Conservation (phyloP, 441 rosid species). For the Syzygium syzygioides region DNA sequence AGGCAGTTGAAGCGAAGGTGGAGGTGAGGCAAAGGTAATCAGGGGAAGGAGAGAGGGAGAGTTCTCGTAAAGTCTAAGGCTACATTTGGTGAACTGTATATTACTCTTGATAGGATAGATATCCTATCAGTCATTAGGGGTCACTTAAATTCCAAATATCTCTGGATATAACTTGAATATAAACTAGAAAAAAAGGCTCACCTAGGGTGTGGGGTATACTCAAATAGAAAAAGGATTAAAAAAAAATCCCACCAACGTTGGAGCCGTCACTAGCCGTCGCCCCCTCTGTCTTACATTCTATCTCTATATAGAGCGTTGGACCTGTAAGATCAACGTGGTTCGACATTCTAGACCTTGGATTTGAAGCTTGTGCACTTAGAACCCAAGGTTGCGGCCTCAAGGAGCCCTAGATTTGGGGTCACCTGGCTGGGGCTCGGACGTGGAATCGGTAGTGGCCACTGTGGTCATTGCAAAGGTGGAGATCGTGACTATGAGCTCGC, state of each 20-base stretch:
- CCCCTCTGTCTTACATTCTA: background rate
- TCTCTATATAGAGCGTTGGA: background rate
- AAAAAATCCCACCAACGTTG: background rate
- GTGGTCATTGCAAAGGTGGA: background rate
- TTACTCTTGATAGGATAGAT: background rate
- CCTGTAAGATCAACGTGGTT: background rate
- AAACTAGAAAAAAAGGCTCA: background rate
- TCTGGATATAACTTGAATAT: background rate
- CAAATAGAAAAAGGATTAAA: background rate
- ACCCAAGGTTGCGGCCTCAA: background rate
- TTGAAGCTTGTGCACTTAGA: background rate
- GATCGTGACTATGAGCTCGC: background rate
- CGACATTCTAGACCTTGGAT: background rate
- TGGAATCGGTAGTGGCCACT: background rate
- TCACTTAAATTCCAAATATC: background rate
- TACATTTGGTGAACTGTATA: background rate
- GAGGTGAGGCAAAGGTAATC: background rate
- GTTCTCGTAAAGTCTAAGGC: background rate
- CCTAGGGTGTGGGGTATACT: background rate
- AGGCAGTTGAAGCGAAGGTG: background rate
- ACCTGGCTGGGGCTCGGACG: background rate
- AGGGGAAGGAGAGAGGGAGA: background rate
- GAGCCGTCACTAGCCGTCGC: background rate
- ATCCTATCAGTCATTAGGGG: background rate
- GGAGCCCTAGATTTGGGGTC: background rate